phyloP scores from a whole-genome alignment of 2,329 filamentous ascomycete genomes.

The Keithomyces neogunnii region DNA sequence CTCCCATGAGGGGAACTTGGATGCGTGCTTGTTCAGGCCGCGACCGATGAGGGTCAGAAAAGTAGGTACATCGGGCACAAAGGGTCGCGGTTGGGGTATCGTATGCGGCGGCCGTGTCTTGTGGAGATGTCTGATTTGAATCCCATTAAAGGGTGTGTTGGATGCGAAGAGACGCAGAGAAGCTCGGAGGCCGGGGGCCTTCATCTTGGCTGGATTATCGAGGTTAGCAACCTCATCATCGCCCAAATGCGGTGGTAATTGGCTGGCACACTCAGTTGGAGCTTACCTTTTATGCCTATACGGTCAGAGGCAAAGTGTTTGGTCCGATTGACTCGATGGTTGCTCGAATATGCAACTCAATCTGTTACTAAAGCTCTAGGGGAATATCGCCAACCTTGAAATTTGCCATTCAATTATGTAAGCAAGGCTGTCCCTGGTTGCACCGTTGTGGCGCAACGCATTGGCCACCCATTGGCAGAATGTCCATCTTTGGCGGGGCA shows the following conservation, averaged over 20 bases:
- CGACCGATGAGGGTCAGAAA: constrained; percentile 91
- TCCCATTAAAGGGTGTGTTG: constrained; percentile 21
- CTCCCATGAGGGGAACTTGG: constrained; percentile 87
- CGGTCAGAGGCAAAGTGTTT: background rate
- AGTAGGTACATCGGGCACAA: constrained; percentile 75
- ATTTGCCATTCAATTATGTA: constrained; percentile 23
- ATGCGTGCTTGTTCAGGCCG: constrained; percentile 68
- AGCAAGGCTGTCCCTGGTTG: constrained; percentile 18
- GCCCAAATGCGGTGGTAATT: too few relatives aligned
- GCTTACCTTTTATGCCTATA: too few relatives aligned
- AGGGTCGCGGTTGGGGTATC: constrained; percentile 67
- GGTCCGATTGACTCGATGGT: background rate
- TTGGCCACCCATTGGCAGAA: background rate
- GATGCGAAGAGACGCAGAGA: constrained; percentile 22
- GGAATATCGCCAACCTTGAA: constrained; percentile 11
- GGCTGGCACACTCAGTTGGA: background rate
- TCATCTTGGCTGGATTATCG: constrained; percentile 18
- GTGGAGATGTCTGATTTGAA: constrained; percentile 36
- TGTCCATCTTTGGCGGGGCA: constrained; percentile 7
- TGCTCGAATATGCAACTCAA: constrained; percentile 11
- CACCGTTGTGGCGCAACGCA: constrained; percentile 8
- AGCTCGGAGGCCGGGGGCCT: constrained; percentile 21
- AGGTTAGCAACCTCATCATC: too few relatives aligned
- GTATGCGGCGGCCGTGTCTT: constrained; percentile 28
- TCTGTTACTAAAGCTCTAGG: background rate